These are phyloP conservation scores for slime mould (Dictyostelium discoideum) DNA, from an alignment of 78 protist species.

Conservation along the genomic window dicty_2.7 NC_007089.4:298001-298500, in stretches of 20 bases:
- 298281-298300: constrained; percentile 42
- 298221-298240: background rate
- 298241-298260: constrained; percentile 11
- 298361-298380: constrained; percentile 8
- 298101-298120: no score
- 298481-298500: background rate
- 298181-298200: constrained; percentile 8
- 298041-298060: constrained; percentile 64
- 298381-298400: background rate
- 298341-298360: background rate
- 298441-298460: background rate
- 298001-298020: constrained; percentile 42
- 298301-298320: constrained; percentile 39
- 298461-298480: background rate
- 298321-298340: constrained; percentile 37
- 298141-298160: constrained; percentile 38
- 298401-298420: background rate
- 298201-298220: background rate
- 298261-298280: constrained; percentile 43
- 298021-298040: constrained; percentile 20
- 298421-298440: background rate
- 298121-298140: background rate
- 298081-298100: background rate
- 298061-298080: background rate
- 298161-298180: background rate